Evolutionary conservation across 208 protist species (phyloP), one percentile per base, ranked within the genome.

Genomic region (Leishmania tarentolae): DNA sequence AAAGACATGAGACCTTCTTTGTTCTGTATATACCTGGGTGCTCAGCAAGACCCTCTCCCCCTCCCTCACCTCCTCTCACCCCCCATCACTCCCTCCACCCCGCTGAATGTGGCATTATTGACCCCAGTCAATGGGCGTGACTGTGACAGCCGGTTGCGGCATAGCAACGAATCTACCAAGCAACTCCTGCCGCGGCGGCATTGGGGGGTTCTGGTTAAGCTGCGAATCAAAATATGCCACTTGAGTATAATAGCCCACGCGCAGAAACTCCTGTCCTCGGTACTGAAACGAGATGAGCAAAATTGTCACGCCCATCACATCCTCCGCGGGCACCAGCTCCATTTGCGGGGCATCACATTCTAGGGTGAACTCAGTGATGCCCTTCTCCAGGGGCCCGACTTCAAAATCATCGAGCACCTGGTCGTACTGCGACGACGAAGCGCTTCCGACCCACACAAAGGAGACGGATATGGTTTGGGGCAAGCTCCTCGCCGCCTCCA

Each of bases 211-310:
- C 52, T 90, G 76, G 75, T 98, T 96, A 0, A 95, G 83, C 31
- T 94, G 83, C 1, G 74, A 81, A 28, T 98, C 86, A 80, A 95
- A 95, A 88, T 99, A 99, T 56, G 95, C 94, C 56, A 99, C 98
- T 79, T 97, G 98, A n/a, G 99, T 95, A 88, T 99, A 99, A 88
- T 99, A 99, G 13, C 98, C 99, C 3, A 99, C 97, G 11, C 99
- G 92, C 75, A 99, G 87, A 82, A 99, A 99, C 87, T 99, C 98
- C 78, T 99, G 89, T 1, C 92, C 87, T 19, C 90, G 85, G 83
- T 99, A 99, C 73, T 95, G 92, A 84, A 99, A 99, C 0, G 95
- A 98, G 42, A 99, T 95, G 56, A 99, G 86, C 31, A 99, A 83
- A 31, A 99, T 97, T 0, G 99, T 99, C 11, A 99, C 98, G 59